phyloP scores from a whole-genome alignment of 2,329 filamentous ascomycete species.

The Cercospora beticola region DNA sequence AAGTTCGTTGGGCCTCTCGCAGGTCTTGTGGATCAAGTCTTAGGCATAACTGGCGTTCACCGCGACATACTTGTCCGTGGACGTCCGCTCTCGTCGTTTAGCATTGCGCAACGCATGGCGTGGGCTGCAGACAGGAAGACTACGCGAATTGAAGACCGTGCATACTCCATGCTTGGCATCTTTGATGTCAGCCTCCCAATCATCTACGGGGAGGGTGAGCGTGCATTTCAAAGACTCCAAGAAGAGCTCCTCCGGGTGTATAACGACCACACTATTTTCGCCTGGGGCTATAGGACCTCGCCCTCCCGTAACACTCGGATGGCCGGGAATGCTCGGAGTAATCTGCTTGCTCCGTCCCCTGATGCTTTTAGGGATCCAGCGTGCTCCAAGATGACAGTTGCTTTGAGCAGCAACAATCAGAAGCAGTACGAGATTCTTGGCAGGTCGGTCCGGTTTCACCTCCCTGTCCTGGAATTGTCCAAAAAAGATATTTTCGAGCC shows the following conservation, averaged over 20 bases:
- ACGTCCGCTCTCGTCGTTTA: background rate
- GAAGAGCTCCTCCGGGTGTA: background rate
- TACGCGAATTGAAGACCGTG: background rate
- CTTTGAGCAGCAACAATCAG: background rate
- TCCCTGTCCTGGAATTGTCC: background rate
- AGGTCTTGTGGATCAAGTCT: background rate
- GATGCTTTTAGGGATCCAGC: background rate
- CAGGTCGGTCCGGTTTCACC: background rate
- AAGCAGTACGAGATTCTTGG: background rate
- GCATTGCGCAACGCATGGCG: background rate
- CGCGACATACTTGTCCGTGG: background rate
- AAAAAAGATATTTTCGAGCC: background rate
- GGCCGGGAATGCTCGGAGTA: no score
- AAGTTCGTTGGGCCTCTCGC: background rate
- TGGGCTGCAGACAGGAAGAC: background rate
- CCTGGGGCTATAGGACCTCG: background rate
- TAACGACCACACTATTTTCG: background rate
- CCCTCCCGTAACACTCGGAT: no score
- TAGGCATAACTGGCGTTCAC: background rate
- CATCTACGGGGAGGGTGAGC: background rate
- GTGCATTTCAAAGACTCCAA: background rate
- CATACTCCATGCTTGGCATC: background rate
- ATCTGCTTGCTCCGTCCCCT: background rate
- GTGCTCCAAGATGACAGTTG: background rate
- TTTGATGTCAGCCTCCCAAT: background rate